Evolutionary conservation across 2,329 filamentous ascomycete species (phyloP).

Genomic region (Xylaria hypoxylon): DNA sequence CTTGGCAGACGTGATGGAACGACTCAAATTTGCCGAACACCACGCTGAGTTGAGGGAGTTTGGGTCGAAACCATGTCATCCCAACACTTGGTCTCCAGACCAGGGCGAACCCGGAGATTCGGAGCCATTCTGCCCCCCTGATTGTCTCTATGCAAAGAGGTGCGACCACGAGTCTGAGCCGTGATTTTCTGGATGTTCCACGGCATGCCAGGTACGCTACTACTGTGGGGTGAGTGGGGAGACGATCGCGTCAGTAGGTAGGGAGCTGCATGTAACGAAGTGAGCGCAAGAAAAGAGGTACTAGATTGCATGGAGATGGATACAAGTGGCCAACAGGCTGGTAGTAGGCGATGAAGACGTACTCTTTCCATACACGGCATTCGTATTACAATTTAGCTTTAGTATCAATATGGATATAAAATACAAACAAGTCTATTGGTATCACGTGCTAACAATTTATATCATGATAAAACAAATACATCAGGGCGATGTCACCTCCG

Average conservation of each 20-base stretch:
- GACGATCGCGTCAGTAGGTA: neutral
- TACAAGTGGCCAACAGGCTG: neutral
- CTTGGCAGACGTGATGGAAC: neutral
- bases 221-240: too few species aligned
- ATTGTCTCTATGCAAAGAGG: conserved; percentile 38
- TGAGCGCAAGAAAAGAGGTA: neutral
- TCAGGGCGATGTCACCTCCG: too few species aligned
- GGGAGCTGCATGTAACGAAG: too few species aligned
- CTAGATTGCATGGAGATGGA: neutral
- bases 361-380: too few species aligned
- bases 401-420: too few species aligned
- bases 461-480: too few species aligned
- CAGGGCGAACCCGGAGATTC: conserved; percentile 48
- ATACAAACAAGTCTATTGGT: too few species aligned
- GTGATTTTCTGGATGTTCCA: neutral
- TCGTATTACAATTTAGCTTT: neutral
- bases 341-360: neutral
- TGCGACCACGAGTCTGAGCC: conserved; percentile 18
- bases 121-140: conserved; percentile 46
- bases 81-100: conserved; percentile 45
- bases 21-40: neutral
- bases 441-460: too few species aligned
- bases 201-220: neutral
- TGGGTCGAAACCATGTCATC: conserved; percentile 42
- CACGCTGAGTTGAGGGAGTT: neutral